Percentiles rank a stretch among this genome's conserved stretches.
phyloP scores from a whole-genome alignment of 2,329 filamentous ascomycete species.

The Calonectria fujianensis region DNA sequence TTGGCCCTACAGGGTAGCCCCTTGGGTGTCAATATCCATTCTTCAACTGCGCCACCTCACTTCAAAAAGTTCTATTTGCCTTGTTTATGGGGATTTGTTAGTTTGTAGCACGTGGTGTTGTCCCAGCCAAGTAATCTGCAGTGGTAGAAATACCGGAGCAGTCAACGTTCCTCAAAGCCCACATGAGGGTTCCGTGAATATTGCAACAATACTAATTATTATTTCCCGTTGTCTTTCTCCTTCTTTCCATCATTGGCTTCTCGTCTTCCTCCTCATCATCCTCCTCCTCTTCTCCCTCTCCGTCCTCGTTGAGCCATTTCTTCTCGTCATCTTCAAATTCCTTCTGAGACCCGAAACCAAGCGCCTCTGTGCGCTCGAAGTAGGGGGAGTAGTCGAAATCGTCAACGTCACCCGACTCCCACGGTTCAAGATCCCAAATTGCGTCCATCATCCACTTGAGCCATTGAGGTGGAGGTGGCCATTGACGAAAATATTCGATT shows the following conservation, averaged over 20 bases:
- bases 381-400: slow-evolving; percentile 10
- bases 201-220: background rate
- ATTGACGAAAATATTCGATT: background rate
- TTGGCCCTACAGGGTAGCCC: background rate
- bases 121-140: too few species aligned
- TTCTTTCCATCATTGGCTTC: background rate
- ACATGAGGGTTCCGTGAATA: too few species aligned
- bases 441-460: slow-evolving; percentile 8
- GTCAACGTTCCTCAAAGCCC: too few species aligned
- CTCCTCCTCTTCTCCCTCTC: background rate
- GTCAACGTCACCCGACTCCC: background rate
- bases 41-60: too few species aligned
- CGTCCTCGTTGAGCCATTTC: background rate
- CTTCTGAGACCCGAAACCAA: slow-evolving; percentile 9
- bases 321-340: background rate
- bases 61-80: too few species aligned
- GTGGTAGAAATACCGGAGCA: too few species aligned
- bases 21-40: background rate
- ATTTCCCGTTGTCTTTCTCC: background rate
- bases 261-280: too few species aligned
- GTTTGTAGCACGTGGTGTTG: too few species aligned
- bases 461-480: slow-evolving; percentile 8
- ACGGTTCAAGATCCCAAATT: slow-evolving; percentile 17
- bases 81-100: too few species aligned
- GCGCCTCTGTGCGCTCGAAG: slow-evolving; percentile 8